Conservation (phyloP, 2,329 filamentous ascomycete genomes). For the Aspergillus phoenicis region DNA sequence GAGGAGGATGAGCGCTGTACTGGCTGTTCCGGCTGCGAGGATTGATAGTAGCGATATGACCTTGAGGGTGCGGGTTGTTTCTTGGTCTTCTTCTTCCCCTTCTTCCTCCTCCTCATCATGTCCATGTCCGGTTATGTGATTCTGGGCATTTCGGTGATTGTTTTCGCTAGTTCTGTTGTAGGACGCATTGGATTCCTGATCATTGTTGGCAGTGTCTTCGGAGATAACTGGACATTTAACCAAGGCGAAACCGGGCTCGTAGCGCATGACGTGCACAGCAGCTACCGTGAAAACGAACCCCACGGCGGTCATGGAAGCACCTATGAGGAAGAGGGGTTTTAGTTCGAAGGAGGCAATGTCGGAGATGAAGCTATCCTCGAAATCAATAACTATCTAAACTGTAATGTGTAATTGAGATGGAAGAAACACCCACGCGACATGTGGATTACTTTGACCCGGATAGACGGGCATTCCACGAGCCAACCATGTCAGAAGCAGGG, state of each 20-base stretch:
- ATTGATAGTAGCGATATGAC: slow-evolving; percentile 24
- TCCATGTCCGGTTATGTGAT: not conserved
- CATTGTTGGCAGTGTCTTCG: not conserved
- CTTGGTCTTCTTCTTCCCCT: slow-evolving; percentile 18
- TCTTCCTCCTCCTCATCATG: slow-evolving; percentile 10
- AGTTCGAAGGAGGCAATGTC: slow-evolving; percentile 28
- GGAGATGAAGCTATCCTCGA: slow-evolving; percentile 22
- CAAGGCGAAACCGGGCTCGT: slow-evolving; percentile 25
- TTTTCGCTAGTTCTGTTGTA: not conserved
- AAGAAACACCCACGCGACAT: slow-evolving; percentile 16
- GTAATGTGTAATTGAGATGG: not conserved
- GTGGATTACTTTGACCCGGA: slow-evolving; percentile 24
- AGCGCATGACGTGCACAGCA: slow-evolving; percentile 26
- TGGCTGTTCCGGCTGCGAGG: slow-evolving; percentile 21
- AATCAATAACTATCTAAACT: not conserved
- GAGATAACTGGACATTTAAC: slow-evolving; percentile 2
- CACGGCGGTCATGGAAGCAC: slow-evolving; percentile 24
- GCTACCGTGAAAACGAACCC: slow-evolving; percentile 24
- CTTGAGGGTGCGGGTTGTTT: slow-evolving; percentile 20
- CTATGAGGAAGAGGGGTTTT: slow-evolving; percentile 27
- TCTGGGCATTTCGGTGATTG: not conserved
- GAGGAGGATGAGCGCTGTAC: slow-evolving; percentile 21
- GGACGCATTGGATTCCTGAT: not conserved
- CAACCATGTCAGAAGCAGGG: slow-evolving; percentile 23
- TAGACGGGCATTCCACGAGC: slow-evolving; percentile 23